Evolutionary conservation across 2,329 filamentous ascomycete species (phyloP).

Genomic region (Westerdykella ornata): DNA sequence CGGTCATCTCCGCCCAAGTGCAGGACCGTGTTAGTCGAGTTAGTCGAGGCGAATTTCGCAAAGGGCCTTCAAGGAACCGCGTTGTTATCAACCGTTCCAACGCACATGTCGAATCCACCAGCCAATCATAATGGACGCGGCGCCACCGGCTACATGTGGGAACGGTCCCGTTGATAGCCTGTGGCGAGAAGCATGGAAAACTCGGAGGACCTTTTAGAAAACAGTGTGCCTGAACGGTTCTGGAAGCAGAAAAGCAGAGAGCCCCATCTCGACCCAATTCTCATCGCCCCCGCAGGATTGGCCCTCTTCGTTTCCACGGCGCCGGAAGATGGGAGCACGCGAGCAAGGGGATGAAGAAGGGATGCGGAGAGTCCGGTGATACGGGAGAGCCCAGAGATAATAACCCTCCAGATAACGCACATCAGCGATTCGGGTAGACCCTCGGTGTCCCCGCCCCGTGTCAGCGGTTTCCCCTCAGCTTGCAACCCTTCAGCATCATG

Average conservation of each 20-base stretch:
- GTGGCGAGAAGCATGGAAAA: background rate
- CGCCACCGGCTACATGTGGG: background rate
- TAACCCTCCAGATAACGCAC: too few species aligned
- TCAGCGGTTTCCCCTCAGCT: too few species aligned
- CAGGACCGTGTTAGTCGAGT: background rate
- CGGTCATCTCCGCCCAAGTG: background rate
- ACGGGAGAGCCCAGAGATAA: too few species aligned
- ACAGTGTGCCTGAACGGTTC: background rate
- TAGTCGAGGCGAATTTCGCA: background rate
- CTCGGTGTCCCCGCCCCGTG: too few species aligned
- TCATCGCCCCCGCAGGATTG: too few species aligned
- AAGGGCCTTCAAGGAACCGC: background rate
- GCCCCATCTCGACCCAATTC: too few species aligned
- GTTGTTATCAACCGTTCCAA: background rate
- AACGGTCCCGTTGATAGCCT: background rate
- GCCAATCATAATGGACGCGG: background rate
- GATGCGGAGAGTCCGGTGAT: too few species aligned
- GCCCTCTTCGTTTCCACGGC: too few species aligned
- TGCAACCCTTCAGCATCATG: too few species aligned
- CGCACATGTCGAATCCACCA: background rate
- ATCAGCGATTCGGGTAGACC: background rate
- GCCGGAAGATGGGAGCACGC: too few species aligned
- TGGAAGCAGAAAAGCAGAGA: background rate
- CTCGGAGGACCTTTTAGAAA: background rate
- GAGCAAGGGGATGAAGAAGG: too few species aligned